phyloP scores from a whole-genome alignment of 208 protist genomes.

The Acanthamoeba royreba region DNA sequence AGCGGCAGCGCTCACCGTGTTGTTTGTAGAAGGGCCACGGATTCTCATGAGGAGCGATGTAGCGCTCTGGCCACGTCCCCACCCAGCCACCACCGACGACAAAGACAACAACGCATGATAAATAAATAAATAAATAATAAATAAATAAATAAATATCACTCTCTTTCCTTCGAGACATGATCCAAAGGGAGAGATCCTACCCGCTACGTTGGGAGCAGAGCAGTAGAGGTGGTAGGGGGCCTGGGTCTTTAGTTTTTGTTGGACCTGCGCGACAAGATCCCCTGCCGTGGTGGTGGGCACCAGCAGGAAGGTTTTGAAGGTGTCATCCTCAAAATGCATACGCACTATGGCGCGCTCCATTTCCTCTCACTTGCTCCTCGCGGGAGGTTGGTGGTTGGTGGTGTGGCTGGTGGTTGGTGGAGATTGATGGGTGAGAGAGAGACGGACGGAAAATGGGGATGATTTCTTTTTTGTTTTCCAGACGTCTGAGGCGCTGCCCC shows the following conservation, averaged over 20 bases:
- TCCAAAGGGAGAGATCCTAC: neutral
- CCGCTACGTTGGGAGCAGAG: neutral
- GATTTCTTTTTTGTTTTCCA: no score
- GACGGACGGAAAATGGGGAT: no score
- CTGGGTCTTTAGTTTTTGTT: neutral
- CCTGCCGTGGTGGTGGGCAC: neutral
- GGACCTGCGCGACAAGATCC: neutral
- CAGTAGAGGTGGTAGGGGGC: neutral
- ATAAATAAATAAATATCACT: neutral
- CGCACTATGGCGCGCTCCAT: conserved; percentile 27
- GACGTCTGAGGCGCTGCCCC: no score
- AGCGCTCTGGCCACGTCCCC: no score
- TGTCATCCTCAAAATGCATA: conserved; percentile 38
- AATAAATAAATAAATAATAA: neutral
- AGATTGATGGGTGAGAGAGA: no score
- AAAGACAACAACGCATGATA: neutral
- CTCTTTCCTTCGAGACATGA: no score
- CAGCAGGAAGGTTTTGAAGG: conserved; percentile 38
- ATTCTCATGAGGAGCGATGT: neutral
- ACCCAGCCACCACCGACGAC: no score
- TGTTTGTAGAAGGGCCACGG: neutral
- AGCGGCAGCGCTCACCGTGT: neutral
- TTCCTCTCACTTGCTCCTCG: neutral
- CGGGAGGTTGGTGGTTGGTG: no score
- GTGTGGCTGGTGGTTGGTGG: no score